Conservation (phyloP, 2,329 filamentous ascomycete species). For the Sporothrix euskadiensis region DNA sequence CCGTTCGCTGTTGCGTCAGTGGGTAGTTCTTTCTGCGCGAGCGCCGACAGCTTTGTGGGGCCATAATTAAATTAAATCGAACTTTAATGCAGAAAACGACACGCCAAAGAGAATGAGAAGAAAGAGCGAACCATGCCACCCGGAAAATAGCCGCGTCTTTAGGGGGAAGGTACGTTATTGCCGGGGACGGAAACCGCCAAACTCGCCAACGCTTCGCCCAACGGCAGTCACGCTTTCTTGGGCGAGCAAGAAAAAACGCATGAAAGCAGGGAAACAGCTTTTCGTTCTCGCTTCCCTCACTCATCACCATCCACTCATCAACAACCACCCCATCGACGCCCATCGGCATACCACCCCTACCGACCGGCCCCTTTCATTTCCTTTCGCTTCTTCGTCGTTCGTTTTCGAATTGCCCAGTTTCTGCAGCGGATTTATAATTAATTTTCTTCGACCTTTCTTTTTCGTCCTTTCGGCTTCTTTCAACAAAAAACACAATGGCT, state of each 20-base stretch:
- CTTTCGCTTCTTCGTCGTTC: constrained; percentile 15
- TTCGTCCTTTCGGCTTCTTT: neutral
- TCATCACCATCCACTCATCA: constrained; percentile 14
- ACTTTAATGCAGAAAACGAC: constrained; percentile 17
- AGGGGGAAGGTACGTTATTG: constrained; percentile 16
- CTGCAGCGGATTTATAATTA: neutral
- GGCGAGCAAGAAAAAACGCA: constrained; percentile 19
- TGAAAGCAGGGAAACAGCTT: constrained; percentile 5
- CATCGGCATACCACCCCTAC: constrained; percentile 3
- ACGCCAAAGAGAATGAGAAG: constrained; percentile 7
- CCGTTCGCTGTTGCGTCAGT: constrained; percentile 8
- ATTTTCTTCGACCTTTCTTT: neutral
- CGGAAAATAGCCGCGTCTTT: constrained; percentile 33
- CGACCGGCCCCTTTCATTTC: neutral
- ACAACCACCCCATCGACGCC: neutral
- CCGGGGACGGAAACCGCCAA: constrained; percentile 13
- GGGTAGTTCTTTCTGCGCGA: neutral
- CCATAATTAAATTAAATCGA: constrained; percentile 19
- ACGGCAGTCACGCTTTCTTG: constrained; percentile 16
- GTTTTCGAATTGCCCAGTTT: neutral
- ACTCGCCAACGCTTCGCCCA: constrained; percentile 15
- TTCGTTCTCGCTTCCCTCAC: constrained; percentile 7
- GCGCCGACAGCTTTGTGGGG: neutral
- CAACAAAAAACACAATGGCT: constrained; percentile 50
- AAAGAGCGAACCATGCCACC: constrained; percentile 18